Base-by-base conservation (phyloP, 2,329 filamentous ascomycete species). In the Daldinia eschscholtzii region DNA sequence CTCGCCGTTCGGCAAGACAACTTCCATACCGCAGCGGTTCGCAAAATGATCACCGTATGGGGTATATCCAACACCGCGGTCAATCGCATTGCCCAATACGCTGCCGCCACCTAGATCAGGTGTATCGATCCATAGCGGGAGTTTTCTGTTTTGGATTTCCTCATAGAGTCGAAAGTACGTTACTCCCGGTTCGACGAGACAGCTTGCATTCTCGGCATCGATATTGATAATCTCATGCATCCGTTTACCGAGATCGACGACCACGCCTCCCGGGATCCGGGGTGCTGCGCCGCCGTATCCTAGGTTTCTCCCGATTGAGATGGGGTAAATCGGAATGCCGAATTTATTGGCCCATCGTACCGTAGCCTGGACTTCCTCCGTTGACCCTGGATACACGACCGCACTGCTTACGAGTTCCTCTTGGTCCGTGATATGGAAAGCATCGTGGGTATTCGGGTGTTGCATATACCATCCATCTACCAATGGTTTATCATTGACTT, bases 41-140 rank as follows among this genome's bases (percentile, higher is more conserved):
- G 70, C 80, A 60, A 77, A 83, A 64, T 84, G 82, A 60, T 81
- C 79, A 2, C 80, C 80, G 50, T 80, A 80, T 1, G 80, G 80
- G 4, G 82, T 85, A 72, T 84, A 85, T 4, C 83, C 83, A 5
- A 84, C 79, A 0, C 83, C 83, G 26, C 82, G 78, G 44, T 85
- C 83, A 6, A 83, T 65, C 2, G 82, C 79, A 68, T 85, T 85
- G 3, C 83, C 83, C 9, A 85, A 70, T 3, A 85, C 79, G 37
- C 79, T 81, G 9, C 83, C 82, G 13, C 81, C 79, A 5, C 82
- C 81, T 0, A 84, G 73, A 65, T 81, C 80, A 0, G 81, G 80
- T 0, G 82, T 76, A 70, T 86, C 79, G 59, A 82, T 76, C 82
- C 81, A 82, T 73, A 86, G 68, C 57, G 70, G 71, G 9, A 73